phyloP scores from a whole-genome alignment of 305 asterid species.

The Solanum chacoense region DNA sequence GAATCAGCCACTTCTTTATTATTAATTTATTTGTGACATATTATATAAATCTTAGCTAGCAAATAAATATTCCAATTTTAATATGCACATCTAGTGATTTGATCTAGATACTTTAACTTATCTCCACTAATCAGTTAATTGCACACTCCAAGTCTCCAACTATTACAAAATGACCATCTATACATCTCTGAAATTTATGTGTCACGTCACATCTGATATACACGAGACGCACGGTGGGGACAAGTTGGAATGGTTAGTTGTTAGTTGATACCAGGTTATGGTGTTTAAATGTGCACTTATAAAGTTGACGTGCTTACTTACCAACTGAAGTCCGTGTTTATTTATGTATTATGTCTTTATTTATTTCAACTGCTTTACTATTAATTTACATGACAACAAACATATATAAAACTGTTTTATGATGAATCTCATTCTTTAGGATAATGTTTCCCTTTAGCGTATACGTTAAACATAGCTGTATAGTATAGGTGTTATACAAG shows the following conservation, averaged over 20 bases:
- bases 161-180: neutral
- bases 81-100: neutral
- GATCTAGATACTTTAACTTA: neutral
- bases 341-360: neutral
- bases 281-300: neutral
- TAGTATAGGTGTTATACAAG: neutral
- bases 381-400: neutral
- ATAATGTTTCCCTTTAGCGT: neutral
- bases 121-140: neutral
- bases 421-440: neutral
- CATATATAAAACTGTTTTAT: neutral
- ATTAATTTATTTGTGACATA: neutral
- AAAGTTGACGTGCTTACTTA: neutral
- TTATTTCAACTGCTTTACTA: neutral
- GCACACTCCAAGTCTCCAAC: too few species aligned
- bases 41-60: neutral
- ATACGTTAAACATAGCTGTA: neutral
- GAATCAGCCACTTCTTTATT: neutral
- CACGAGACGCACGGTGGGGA: neutral
- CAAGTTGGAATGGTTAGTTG: neutral
- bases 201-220: neutral
- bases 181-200: neutral
- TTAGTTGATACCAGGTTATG: neutral
- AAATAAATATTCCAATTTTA: too few species aligned
- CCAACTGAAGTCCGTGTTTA: fast-evolving